Evolutionary conservation across 2,329 filamentous ascomycete genomes (phyloP).

Genomic region (Aspergillus sp.): DNA sequence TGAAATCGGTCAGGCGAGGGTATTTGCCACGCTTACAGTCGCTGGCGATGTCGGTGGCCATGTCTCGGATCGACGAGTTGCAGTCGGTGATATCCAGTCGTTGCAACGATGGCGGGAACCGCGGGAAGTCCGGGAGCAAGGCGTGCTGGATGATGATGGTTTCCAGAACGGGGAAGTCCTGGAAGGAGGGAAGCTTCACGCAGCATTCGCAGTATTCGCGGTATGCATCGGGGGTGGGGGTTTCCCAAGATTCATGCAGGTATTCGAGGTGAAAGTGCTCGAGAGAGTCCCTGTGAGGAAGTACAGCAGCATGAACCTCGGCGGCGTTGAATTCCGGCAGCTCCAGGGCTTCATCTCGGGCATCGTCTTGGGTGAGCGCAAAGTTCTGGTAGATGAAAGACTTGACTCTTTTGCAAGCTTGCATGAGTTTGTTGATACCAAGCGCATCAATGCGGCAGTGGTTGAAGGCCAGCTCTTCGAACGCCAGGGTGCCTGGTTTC

Average conservation of each 20-base stretch:
- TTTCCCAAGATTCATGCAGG: neutral
- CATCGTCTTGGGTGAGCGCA: neutral
- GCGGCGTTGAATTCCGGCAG: slow-evolving; percentile 16
- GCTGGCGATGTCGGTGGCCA: slow-evolving; percentile 19
- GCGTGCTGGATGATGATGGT: slow-evolving; percentile 18
- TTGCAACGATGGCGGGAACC: slow-evolving; percentile 19
- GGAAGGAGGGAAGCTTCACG: slow-evolving; percentile 20
- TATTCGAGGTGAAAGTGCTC: slow-evolving; percentile 17
- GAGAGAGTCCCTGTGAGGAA: slow-evolving; percentile 22
- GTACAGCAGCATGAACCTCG: slow-evolving; percentile 15
- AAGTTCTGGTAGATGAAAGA: slow-evolving; percentile 17
- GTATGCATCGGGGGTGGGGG: slow-evolving; percentile 6
- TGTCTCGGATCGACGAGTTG: slow-evolving; percentile 20
- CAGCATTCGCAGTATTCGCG: slow-evolving; percentile 1
- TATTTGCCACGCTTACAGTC: slow-evolving; percentile 21
- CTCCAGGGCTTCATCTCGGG: neutral
- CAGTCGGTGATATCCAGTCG: slow-evolving; percentile 21
- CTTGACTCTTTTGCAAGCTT: slow-evolving; percentile 16
- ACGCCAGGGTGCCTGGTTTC: slow-evolving; percentile 7
- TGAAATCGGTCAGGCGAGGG: slow-evolving; percentile 17
- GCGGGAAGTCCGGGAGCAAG: slow-evolving; percentile 21
- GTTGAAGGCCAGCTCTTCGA: slow-evolving; percentile 9
- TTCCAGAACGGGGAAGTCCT: slow-evolving; percentile 21
- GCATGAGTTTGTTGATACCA: slow-evolving; percentile 11
- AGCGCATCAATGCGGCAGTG: slow-evolving; percentile 14